A percentile compares a stretch with the other conserved stretches of the same genome.
These are phyloP conservation scores for Dryas octopetala DNA, from an alignment of 306 rosid genomes.

Conservation along the genomic window DNA sequence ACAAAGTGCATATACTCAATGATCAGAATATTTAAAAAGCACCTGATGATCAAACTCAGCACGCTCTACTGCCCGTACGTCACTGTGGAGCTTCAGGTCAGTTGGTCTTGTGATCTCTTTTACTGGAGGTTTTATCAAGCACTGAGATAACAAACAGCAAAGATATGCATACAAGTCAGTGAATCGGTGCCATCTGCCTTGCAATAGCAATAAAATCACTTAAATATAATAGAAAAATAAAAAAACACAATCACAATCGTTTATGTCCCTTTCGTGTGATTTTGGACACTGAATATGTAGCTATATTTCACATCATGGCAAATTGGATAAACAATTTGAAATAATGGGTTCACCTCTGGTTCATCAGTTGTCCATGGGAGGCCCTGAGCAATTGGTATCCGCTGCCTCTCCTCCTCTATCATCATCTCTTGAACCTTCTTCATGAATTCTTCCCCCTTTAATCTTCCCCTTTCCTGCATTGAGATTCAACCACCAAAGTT, in stretches of 20 bases:
- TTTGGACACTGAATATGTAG: not conserved
- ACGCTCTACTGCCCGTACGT: slow-evolving; percentile 71
- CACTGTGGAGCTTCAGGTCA: slow-evolving; percentile 67
- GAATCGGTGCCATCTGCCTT: not conserved
- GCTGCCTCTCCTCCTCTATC: slow-evolving; percentile 67
- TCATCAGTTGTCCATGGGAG: slow-evolving; percentile 98
- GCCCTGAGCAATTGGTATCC: slow-evolving; percentile 90
- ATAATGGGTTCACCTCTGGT: slow-evolving; percentile 61
- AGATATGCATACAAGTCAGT: slow-evolving; percentile 13
- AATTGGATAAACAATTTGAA: not conserved
- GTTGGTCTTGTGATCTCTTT: slow-evolving; percentile 78
- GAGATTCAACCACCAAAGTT: slow-evolving; percentile 26
- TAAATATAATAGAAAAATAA: not conserved
- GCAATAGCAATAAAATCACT: slow-evolving; percentile 3
- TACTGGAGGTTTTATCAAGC: slow-evolving; percentile 63
- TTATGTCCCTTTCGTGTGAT: not conserved
- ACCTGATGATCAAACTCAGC: slow-evolving; percentile 93
- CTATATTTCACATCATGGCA: not conserved
- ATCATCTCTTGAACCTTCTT: slow-evolving; percentile 71
- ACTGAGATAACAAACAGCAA: slow-evolving; percentile 48
- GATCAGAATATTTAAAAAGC: not conserved
- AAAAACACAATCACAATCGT: not conserved
- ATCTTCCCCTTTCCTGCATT: slow-evolving; percentile 81
- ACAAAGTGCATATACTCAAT: not conserved
- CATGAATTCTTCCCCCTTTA: slow-evolving; percentile 74